A percentile compares a stretch with the other conserved stretches of the same genome.
Conservation (phyloP, 768 basidiomycete species). For the Rhizopogon vulgaris region DNA sequence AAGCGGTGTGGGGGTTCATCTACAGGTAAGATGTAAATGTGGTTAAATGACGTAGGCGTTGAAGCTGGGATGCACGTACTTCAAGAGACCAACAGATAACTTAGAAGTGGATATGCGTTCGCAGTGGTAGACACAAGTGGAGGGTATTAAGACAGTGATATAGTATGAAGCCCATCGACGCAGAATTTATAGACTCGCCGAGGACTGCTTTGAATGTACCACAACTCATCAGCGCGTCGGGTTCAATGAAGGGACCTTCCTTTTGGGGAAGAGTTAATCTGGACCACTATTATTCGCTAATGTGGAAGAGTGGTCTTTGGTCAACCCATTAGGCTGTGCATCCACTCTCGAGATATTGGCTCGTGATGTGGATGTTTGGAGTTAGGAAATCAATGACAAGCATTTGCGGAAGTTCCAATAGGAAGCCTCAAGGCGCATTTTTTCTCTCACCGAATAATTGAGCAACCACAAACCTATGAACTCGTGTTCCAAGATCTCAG, state of each 20-base stretch:
- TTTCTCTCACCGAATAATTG: background rate
- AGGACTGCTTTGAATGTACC: background rate
- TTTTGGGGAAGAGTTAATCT: background rate
- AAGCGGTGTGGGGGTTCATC: background rate
- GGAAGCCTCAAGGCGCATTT: background rate
- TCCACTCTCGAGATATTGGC: too few relatives aligned
- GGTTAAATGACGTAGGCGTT: too few relatives aligned
- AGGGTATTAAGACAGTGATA: background rate
- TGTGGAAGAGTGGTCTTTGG: background rate
- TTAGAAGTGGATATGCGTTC: background rate
- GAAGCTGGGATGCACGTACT: background rate
- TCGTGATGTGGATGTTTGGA: background rate
- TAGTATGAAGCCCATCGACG: background rate
- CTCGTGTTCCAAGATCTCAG: background rate
- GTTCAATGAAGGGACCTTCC: background rate
- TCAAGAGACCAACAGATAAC: background rate
- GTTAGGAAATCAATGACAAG: too few relatives aligned
- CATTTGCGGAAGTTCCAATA: background rate
- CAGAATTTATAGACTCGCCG: background rate
- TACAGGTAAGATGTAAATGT: background rate
- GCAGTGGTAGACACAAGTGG: background rate
- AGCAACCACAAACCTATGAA: background rate
- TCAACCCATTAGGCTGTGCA: too few relatives aligned
- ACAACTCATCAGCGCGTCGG: background rate
- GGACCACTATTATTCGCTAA: background rate